Conservation (phyloP, 805 yeast genomes). For the Wilhelminamyces savonicus region DNA sequence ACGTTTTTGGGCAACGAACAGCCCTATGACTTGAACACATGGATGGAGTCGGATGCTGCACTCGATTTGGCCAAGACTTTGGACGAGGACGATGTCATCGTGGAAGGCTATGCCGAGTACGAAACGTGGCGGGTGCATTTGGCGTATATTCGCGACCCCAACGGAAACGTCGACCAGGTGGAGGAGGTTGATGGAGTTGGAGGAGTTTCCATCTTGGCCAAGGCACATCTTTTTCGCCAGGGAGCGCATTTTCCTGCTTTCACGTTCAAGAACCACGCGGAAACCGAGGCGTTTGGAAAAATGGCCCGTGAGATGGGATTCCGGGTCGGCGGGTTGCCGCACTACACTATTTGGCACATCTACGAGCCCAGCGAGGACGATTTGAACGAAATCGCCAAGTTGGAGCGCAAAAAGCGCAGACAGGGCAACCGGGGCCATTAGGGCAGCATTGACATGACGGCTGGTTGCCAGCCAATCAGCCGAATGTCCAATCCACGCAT, state of each 20-base stretch:
- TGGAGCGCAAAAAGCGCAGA: conserved; percentile 62
- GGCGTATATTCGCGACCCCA: conserved; percentile 59
- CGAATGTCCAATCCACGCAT: too few species aligned
- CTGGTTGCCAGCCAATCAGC: too few species aligned
- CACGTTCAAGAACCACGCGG: conserved; percentile 79
- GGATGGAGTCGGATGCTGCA: conserved; percentile 87
- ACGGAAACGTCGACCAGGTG: conserved; percentile 58
- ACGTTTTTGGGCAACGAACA: conserved; percentile 86
- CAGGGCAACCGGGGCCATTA: conserved; percentile 6
- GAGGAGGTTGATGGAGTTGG: conserved; percentile 80
- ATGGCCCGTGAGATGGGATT: conserved; percentile 76
- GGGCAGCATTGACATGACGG: too few species aligned
- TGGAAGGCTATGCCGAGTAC: conserved; percentile 82
- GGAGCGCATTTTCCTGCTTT: conserved; percentile 86
- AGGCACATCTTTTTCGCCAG: conserved; percentile 65
- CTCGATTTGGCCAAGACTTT: conserved; percentile 55
- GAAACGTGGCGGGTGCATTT: conserved; percentile 83
- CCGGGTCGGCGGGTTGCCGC: conserved; percentile 82
- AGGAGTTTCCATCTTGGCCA: conserved; percentile 76
- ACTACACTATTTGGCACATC: conserved; percentile 86
- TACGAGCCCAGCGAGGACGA: conserved; percentile 88
- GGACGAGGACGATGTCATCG: conserved; percentile 79
- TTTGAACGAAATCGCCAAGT: conserved; percentile 57
- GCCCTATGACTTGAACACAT: conserved; percentile 92
- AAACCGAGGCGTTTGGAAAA: conserved; percentile 83